A percentile compares a stretch with the other conserved stretches of the same genome.
Evolutionary conservation across 2,329 filamentous ascomycete genomes (phyloP).

Genomic region (Ophidiomyces ophidiicola): DNA sequence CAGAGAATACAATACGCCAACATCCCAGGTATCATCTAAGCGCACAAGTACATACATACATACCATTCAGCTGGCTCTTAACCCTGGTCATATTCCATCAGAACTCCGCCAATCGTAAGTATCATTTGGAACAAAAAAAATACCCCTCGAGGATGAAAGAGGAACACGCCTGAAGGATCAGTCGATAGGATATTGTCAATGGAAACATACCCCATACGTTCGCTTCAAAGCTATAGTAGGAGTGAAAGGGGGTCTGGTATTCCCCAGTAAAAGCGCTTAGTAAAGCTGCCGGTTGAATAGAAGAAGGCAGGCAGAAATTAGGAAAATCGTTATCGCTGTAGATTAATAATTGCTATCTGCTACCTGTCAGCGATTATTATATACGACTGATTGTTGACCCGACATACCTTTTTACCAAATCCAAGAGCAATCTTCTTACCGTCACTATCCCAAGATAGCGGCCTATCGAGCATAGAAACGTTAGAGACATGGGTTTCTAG

Average conservation of each 20-base stretch:
- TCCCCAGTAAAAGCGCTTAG: no score
- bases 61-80: no score
- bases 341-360: constrained; percentile 31
- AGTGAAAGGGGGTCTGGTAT: no score
- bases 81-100: neutral
- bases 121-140: no score
- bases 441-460: constrained; percentile 42
- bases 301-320: neutral
- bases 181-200: no score
- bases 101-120: constrained; percentile 6
- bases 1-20: no score
- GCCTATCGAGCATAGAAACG: constrained; percentile 25
- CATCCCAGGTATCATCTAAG: no score
- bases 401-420: constrained; percentile 37
- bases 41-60: no score
- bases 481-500: constrained; percentile 5
- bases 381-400: constrained; percentile 1
- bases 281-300: neutral
- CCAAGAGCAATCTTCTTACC: constrained; percentile 43
- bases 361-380: constrained; percentile 1
- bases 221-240: no score
- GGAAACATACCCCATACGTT: no score
- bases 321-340: constrained; percentile 28
- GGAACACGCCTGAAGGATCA: no score
- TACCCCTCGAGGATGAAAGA: no score